These are phyloP conservation scores for Urtica urens DNA, from an alignment of 306 rosid genomes.

Conservation along the genomic window DNA sequence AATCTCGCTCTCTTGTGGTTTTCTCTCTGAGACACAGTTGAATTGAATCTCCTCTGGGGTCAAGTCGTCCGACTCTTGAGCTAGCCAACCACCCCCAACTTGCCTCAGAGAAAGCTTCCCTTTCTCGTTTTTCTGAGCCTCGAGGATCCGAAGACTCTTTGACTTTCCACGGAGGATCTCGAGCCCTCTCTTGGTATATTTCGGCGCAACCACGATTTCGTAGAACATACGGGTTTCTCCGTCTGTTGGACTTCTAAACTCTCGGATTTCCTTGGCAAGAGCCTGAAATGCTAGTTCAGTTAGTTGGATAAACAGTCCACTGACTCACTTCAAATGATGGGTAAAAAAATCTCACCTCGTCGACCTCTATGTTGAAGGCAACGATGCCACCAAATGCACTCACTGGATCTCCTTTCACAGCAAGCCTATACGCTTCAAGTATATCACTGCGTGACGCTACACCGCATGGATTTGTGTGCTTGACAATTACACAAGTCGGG, in stretches of 20 bases:
- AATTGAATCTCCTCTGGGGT: constrained; percentile 61
- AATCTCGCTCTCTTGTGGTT: constrained; percentile 54
- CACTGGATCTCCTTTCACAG: constrained; percentile 89
- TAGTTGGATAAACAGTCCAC: not conserved
- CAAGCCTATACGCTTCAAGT: constrained; percentile 81
- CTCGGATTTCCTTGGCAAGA: constrained; percentile 84
- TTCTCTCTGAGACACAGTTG: constrained; percentile 40
- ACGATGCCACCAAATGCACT: constrained; percentile 98
- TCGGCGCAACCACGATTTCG: constrained; percentile 94
- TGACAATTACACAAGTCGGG: constrained; percentile 83
- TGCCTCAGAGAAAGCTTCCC: constrained; percentile 92
- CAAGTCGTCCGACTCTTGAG: constrained; percentile 78
- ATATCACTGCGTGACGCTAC: constrained; percentile 87
- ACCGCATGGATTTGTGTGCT: constrained; percentile 93
- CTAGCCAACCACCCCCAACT: constrained; percentile 96
- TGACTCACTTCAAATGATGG: not conserved
- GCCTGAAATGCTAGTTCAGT: constrained; percentile 22
- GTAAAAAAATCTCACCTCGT: constrained; percentile 50
- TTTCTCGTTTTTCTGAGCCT: constrained; percentile 52
- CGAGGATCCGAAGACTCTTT: constrained; percentile 69
- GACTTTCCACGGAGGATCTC: constrained; percentile 82
- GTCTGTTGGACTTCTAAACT: constrained; percentile 83
- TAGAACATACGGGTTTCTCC: constrained; percentile 94
- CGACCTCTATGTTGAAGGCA: constrained; percentile 77
- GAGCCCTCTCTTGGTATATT: constrained; percentile 75